Evolutionary conservation across 441 rosid species (phyloP), one percentile per base, ranked within the genome.

Genomic region (Erodium texanum): DNA sequence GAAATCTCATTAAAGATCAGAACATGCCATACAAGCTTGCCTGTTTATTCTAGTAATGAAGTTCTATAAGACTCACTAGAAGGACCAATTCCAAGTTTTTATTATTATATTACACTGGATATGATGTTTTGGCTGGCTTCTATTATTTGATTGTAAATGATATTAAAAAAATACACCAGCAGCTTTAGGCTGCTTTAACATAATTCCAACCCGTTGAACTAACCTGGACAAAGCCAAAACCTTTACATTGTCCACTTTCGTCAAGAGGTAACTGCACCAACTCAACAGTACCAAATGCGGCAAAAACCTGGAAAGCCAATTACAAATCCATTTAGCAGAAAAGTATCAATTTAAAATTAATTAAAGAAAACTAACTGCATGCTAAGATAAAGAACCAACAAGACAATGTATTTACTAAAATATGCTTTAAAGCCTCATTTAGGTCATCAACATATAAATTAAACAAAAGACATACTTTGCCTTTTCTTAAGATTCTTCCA

Each of bases 211-310:
- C 48, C 54, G 22, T 58, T 9, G 14, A 24, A 81, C 86, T 66
- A 66, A 85, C 99, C 99, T 90, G 99, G 71, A 94, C 90, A 81
- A 92, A 94, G 68, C 97, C 99, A 85, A 86, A 92, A 70, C 99
- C 99, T 80, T 94, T 92, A 83, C 94, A 94, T 59, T 71, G 90
- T 22, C 98, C 94, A 71, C 83, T 71, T 83, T 90, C 98, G 73
- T 94, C 98, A 68, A 84, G 82, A 15, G 99, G 98, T 79, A 94
- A 80, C 64, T 94, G 99, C 74, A 94, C 99, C 80, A 94, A 77
- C 86, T 94, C 99, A 79, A 94, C 99, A 27, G 77, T 68, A 70
- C 99, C 99, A 74, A 94, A 94, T 62, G 99, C 76, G 78, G 92
- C 98, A 80, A 94, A 94, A 72, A 94, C 96, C 99, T 92, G 80